A percentile compares a stretch with the other conserved stretches of the same genome.
These are phyloP conservation scores for Scutellaria galericulata DNA, from an alignment of 257 asterid species.

Conservation along the genomic window DNA sequence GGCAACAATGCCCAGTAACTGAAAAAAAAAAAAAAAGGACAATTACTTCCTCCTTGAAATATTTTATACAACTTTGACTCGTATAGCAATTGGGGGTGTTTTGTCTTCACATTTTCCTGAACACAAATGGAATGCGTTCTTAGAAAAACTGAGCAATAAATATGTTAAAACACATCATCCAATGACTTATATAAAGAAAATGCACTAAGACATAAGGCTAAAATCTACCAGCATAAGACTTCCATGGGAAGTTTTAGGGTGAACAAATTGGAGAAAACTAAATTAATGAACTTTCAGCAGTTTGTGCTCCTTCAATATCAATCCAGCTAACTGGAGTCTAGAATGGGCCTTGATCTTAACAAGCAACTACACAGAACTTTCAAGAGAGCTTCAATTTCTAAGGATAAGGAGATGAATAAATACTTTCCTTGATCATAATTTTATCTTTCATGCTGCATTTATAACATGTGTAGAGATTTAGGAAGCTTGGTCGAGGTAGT, in stretches of 20 bases:
- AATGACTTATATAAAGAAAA: neutral
- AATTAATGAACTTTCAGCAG: neutral
- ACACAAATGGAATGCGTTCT: slow-evolving; percentile 11
- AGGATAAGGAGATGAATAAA: no score
- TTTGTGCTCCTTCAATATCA: neutral
- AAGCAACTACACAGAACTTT: no score
- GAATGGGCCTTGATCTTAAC: no score
- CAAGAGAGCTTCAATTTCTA: no score
- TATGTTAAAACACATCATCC: neutral
- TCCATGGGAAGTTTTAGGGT: slow-evolving; percentile 6
- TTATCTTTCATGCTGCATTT: no score
- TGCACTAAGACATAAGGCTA: slow-evolving; percentile 1
- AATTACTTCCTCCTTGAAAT: slow-evolving; percentile 75
- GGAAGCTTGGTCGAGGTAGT: no score
- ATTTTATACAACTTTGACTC: slow-evolving; percentile 70
- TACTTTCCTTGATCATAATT: no score
- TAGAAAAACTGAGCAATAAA: slow-evolving; percentile 1
- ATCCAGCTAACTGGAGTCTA: neutral
- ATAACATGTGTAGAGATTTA: no score
- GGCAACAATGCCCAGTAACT: slow-evolving; percentile 22
- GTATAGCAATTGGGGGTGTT: slow-evolving; percentile 67
- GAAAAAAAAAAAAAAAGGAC: slow-evolving; percentile 26
- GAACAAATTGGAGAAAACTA: neutral
- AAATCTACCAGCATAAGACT: neutral
- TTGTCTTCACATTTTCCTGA: slow-evolving; percentile 75